phyloP scores from a whole-genome alignment of 2,329 filamentous ascomycete genomes.

The Plenodomus lindquistii region DNA sequence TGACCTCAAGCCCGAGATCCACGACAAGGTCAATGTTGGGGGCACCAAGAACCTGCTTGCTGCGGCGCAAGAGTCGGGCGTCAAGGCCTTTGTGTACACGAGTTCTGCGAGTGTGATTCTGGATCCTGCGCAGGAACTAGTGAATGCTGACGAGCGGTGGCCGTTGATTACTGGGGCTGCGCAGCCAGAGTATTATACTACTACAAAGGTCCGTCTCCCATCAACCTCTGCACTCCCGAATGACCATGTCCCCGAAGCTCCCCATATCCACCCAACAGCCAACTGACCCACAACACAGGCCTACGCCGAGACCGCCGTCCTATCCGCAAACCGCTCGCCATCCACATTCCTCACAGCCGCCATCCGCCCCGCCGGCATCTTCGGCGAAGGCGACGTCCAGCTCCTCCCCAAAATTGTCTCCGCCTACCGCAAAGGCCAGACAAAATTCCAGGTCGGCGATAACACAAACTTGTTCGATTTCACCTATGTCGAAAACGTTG shows the following conservation, averaged over 20 bases:
- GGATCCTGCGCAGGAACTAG: conserved; percentile 49
- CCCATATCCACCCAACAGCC: not conserved
- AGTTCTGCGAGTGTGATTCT: conserved; percentile 56
- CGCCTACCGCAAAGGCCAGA: conserved; percentile 53
- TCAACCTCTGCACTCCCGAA: no score
- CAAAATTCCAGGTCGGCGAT: conserved; percentile 55
- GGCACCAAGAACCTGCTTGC: conserved; percentile 55
- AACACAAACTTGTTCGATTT: conserved; percentile 60
- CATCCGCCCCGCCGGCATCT: conserved; percentile 56
- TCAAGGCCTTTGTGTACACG: conserved; percentile 59
- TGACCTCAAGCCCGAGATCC: conserved; percentile 45
- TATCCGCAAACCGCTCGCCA: conserved; percentile 53
- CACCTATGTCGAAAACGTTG: conserved; percentile 57
- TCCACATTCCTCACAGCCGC: conserved; percentile 54
- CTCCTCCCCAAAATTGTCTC: conserved; percentile 50
- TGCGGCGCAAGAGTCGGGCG: conserved; percentile 52
- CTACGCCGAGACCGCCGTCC: conserved; percentile 52
- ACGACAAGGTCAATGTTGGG: conserved; percentile 56
- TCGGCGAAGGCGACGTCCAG: conserved; percentile 55
- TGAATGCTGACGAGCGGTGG: conserved; percentile 56
- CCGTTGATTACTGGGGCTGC: conserved; percentile 50
- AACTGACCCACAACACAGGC: conserved; percentile 33
- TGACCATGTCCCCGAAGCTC: not conserved
- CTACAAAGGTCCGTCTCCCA: conserved; percentile 47
- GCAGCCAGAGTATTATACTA: conserved; percentile 57